Base-by-base conservation (phyloP, 257 asterid species). In the Thymus quinquecostatus region DNA sequence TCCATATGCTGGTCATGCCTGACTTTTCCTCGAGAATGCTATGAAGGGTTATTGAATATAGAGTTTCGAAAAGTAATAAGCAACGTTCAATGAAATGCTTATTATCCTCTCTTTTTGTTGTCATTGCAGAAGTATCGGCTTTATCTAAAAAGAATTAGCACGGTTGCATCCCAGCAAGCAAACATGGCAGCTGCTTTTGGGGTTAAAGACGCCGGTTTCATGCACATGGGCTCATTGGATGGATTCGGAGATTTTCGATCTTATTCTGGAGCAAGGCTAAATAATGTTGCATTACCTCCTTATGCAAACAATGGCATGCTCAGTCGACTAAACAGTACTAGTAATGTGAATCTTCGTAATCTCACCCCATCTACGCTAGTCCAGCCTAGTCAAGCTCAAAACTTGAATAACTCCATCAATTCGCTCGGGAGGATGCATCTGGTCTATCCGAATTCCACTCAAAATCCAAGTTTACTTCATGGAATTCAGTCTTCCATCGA, bases 101-200 rank as follows among this genome's bases (percentile, higher is more conserved):
- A 10, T 54, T 43, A 13, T 49, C 40, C 12, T 54, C 49, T 43
- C 21, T 44, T 13, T 6, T 28, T 74, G 8, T 67, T 75, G 6
- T 41, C 62, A 75, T 69, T 78, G 82, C 92, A 92, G 98, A 92
- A 90, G 79, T 92, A 92, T 64, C 77, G 97, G 89, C 89, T 88
- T 66, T 92, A 85, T 81, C 80, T 90, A 84, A 90, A 87, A 78
- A 86, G 95, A 79, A 90, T 90, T 66, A 85, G 94, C 66, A 73
- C 87, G 1, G 88, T 72, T 49, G 89, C 88, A 63, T 71, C 74
- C 68, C 97, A 87, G 75, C 96, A 92, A 77, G 96, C 86, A 29
- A 86, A 90, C 85, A 88, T 90, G 91, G 89, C 76, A 50, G 87
- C 94, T 51, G 92, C 90, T 27, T 70, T 89, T 36, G 95, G 97